Evolutionary conservation across 106 monocot genomes (phyloP).

Genomic region (Dactylorhiza incarnata): DNA sequence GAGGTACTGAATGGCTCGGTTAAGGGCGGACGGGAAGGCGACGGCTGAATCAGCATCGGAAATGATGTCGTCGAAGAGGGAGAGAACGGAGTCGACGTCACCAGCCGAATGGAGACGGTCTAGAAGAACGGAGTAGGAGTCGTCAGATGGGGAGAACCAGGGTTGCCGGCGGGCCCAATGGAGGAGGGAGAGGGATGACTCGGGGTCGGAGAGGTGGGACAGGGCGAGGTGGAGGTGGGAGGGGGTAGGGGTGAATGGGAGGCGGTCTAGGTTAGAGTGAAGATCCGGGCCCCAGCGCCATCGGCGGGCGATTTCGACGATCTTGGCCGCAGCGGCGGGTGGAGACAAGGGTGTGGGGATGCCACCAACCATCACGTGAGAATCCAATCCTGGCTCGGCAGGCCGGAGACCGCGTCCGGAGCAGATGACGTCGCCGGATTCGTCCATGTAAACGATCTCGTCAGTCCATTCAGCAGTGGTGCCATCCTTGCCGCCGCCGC

Average conservation of each 20-base stretch:
- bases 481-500: neutral
- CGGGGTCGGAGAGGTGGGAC: slow-evolving; percentile 31
- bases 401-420: slow-evolving; percentile 52
- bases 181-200: slow-evolving; percentile 54
- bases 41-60: neutral
- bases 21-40: slow-evolving; percentile 8
- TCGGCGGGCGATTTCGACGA: slow-evolving; percentile 26
- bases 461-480: slow-evolving; percentile 31
- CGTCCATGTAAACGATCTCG: slow-evolving; percentile 61
- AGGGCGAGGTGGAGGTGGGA: slow-evolving; percentile 23
- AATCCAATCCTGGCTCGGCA: slow-evolving; percentile 19
- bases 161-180: slow-evolving; percentile 77
- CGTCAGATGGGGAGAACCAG: slow-evolving; percentile 45
- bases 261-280: slow-evolving; percentile 17
- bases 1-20: slow-evolving; percentile 42
- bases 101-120: slow-evolving; percentile 25
- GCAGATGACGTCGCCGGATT: slow-evolving; percentile 45
- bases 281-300: slow-evolving; percentile 27
- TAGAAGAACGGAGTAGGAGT: slow-evolving; percentile 38
- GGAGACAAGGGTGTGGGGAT: slow-evolving; percentile 18
- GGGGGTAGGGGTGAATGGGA: slow-evolving; percentile 20
- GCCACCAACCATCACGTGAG: slow-evolving; percentile 17
- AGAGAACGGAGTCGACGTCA: slow-evolving; percentile 36
- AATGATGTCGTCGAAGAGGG: slow-evolving; percentile 55
- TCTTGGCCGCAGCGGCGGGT: slow-evolving; percentile 24